A percentile compares a stretch with the other conserved stretches of the same genome.
These are phyloP conservation scores for Macaranga tanarius DNA, from an alignment of 441 rosid species.

Conservation along the genomic window DNA sequence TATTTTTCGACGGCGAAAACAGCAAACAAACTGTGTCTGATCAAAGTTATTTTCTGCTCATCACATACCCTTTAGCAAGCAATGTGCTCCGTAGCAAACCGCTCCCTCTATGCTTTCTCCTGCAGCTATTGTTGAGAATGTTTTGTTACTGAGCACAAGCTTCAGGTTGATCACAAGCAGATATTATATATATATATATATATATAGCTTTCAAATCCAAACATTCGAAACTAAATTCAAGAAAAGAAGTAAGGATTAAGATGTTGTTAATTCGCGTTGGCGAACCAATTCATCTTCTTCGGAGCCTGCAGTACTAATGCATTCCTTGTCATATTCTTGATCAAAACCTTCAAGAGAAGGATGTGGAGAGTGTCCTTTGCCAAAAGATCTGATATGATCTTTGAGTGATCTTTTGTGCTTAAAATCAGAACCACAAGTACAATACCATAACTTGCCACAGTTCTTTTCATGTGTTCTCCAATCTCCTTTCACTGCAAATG, in stretches of 20 bases:
- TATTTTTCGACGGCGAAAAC: not conserved
- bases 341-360: conserved; percentile 71
- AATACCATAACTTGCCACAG: conserved; percentile 72
- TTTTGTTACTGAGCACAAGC: conserved; percentile 92
- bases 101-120: conserved; percentile 43
- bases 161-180: conserved; percentile 21
- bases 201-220: conserved; percentile 7
- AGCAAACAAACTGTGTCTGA: not conserved
- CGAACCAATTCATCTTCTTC: conserved; percentile 42
- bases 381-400: conserved; percentile 57
- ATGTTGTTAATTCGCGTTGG: not conserved
- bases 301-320: conserved; percentile 50
- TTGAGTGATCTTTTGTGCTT: conserved; percentile 67
- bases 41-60: conserved; percentile 3
- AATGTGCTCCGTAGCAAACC: conserved; percentile 80
- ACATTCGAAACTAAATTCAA: conserved; percentile 6
- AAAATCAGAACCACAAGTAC: conserved; percentile 61
- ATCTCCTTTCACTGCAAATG: conserved; percentile 68
- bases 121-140: conserved; percentile 39
- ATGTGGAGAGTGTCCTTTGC: conserved; percentile 61
- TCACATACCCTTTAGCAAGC: conserved; percentile 34
- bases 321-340: conserved; percentile 77
- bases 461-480: conserved; percentile 79
- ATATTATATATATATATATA: too few species aligned
- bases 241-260: not conserved